Evolutionary conservation across 306 rosid genomes (phyloP).

Genomic region (Comarum palustre): DNA sequence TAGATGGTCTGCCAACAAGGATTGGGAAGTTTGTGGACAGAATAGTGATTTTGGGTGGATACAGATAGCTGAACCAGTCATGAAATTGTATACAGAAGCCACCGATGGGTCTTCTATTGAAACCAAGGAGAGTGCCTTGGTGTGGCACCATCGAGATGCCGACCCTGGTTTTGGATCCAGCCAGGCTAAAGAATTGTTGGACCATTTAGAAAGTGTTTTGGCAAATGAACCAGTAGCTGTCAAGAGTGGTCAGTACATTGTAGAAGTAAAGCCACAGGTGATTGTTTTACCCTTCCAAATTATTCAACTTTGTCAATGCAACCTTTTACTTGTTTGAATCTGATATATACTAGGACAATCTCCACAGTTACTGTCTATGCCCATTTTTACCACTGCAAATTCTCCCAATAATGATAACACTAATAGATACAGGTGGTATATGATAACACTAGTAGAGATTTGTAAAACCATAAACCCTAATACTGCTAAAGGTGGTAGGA

Average conservation of each 20-base stretch:
- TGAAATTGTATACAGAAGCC: conserved; percentile 60
- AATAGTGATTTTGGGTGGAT: conserved; percentile 54
- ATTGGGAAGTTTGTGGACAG: conserved; percentile 57
- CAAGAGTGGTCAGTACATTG: conserved; percentile 62
- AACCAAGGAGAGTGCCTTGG: conserved; percentile 61
- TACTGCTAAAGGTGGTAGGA: conserved; percentile 2
- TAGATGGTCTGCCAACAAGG: conserved; percentile 57
- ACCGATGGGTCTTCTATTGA: conserved; percentile 67
- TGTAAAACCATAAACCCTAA: background rate
- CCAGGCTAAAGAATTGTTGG: conserved; percentile 70
- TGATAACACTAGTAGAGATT: background rate
- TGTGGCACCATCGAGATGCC: conserved; percentile 73
- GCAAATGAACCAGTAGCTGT: conserved; percentile 69
- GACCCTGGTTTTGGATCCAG: conserved; percentile 62
- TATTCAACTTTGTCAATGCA: background rate
- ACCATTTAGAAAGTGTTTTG: conserved; percentile 66
- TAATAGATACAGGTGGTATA: no score
- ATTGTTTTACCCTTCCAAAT: background rate
- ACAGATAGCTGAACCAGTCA: conserved; percentile 62
- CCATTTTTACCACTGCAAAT: background rate
- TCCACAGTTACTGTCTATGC: background rate
- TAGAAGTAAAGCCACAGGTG: conserved; percentile 78
- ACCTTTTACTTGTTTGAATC: background rate
- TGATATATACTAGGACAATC: background rate
- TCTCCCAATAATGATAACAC: background rate